Evolutionary conservation across 306 rosid genomes (phyloP), one percentile per base, ranked within the genome.

Genomic region (Glycyrrhiza uralensis): DNA sequence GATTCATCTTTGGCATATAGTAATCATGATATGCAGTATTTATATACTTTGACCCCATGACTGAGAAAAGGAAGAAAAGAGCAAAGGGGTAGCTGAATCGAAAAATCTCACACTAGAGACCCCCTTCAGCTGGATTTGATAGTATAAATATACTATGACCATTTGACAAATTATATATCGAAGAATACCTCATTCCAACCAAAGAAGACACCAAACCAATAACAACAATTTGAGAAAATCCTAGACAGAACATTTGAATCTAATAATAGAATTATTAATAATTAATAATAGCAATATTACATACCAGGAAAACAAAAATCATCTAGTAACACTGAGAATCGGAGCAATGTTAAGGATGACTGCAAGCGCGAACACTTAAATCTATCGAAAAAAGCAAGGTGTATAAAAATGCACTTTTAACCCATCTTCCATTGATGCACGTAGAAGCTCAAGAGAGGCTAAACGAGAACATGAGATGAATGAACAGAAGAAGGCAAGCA

Each of bases 401-500:
- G 3, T 4, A 32, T 44, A 39, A 52, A 71, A 78, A 78, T 56
- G 70, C 36, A 57, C 17, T 29, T 13, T 56, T 15, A 78, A 51
- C 29, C 32, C 69, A 79, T 46, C 56, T 70, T 66, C 58, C 71
- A 28, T 26, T 30, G 65, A 63, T 71, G 30, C 62, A 35, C n/a
- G 47, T 17, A 75, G 65, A 75, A 49, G 76, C 74, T 64, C 28
- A 57, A 39, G 17, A 71, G 70, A 39, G 14, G 29, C 46, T 61
- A 76, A 62, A 62, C 32, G 76, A 50, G 81, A 72, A 64, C 42
- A 79, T 23, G 19, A 35, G 65, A 36, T 33, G 56, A 73, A 82
- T 51, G 74, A 76, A 17, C 62, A 55, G 55, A 76, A 67, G 46
- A 73, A 73, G 26, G 30, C 22, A 49, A 66, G 50, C 22, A 49